phyloP scores from a whole-genome alignment of 2,329 filamentous ascomycete species.

The Botrytis tulipae region DNA sequence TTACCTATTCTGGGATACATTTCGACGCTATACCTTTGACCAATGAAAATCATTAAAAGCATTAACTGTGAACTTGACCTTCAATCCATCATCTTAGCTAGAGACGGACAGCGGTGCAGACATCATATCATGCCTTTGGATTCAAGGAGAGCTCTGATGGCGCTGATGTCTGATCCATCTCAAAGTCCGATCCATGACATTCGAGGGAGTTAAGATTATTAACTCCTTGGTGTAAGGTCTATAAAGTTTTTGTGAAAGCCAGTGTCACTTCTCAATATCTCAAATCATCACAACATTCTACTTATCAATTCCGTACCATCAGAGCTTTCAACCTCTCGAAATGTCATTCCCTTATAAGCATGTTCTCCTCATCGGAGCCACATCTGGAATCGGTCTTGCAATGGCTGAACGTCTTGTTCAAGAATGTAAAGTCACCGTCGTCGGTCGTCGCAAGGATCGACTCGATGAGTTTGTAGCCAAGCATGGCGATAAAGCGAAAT shows the following conservation, averaged over 20 bases:
- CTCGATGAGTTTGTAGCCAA: constrained; percentile 41
- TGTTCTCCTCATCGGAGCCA: constrained; percentile 55
- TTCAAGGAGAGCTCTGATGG: background rate
- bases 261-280: background rate
- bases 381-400: constrained; percentile 51
- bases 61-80: background rate
- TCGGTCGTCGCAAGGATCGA: constrained; percentile 51
- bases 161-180: background rate
- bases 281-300: too few species aligned
- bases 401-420: constrained; percentile 46
- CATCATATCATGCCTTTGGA: background rate
- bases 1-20: constrained; percentile 2
- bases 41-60: background rate
- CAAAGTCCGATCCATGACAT: background rate
- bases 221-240: background rate
- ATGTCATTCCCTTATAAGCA: constrained; percentile 57
- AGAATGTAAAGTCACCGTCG: constrained; percentile 50
- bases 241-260: background rate
- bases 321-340: background rate
- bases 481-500: background rate
- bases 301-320: background rate
- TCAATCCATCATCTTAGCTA: too few species aligned
- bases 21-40: background rate
- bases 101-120: background rate
- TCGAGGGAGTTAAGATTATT: background rate